phyloP scores from a whole-genome alignment of 768 basidiomycete species.

The Paxillus ammoniavirescens region DNA sequence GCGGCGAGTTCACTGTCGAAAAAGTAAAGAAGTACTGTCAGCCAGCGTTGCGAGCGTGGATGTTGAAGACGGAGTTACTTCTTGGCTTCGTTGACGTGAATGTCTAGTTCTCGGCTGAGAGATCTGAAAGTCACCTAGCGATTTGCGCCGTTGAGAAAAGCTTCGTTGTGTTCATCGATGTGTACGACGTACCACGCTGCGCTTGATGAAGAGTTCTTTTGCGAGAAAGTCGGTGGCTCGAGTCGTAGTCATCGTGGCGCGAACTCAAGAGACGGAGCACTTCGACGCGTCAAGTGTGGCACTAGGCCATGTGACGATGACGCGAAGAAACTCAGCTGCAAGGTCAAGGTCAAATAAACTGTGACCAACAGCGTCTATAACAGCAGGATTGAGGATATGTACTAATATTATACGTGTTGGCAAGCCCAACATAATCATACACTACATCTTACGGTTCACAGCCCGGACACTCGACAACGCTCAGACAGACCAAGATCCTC shows the following conservation, averaged over 20 bases:
- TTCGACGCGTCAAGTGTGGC: constrained; percentile 13
- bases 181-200: constrained; percentile 37
- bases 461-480: too few relatives aligned
- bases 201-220: constrained; percentile 45
- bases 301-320: too few relatives aligned
- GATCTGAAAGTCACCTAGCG: constrained; percentile 75
- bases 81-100: constrained; percentile 79
- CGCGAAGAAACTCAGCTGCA: background rate
- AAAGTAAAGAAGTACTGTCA: background rate
- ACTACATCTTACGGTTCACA: too few relatives aligned
- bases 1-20: constrained; percentile 56
- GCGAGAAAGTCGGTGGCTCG: constrained; percentile 40
- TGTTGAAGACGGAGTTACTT: constrained; percentile 45
- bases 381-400: too few relatives aligned
- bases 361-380: too few relatives aligned
- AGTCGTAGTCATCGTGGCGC: constrained; percentile 26
- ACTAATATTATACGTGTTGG: too few relatives aligned
- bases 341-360: too few relatives aligned
- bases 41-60: background rate
- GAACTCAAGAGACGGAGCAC: background rate
- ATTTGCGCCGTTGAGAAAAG: background rate
- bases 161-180: background rate
- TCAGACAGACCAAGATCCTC: too few relatives aligned
- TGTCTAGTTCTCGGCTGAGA: constrained; percentile 64
- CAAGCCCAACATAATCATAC: too few relatives aligned